Percentiles rank a stretch among this genome's conserved stretches.
Conservation (phyloP, 83 land plant species). For the Larix sibirica region DNA sequence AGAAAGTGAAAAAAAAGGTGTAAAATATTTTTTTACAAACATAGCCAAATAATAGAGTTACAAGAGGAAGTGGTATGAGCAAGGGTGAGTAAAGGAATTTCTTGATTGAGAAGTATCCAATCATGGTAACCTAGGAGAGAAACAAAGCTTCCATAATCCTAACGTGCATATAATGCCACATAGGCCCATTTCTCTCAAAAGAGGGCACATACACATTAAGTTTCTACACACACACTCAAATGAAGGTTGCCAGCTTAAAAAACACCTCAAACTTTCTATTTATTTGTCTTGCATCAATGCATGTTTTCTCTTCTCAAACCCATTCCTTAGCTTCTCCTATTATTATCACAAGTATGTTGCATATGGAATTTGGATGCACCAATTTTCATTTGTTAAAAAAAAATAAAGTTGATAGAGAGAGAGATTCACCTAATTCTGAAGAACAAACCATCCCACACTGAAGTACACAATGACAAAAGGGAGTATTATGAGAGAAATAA, state of each 20-base stretch:
- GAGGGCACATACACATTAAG: constrained; percentile 81
- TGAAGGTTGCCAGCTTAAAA: neutral
- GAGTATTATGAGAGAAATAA: constrained; percentile 81
- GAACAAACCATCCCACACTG: constrained; percentile 81
- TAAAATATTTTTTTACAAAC: constrained; percentile 49
- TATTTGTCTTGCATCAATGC: too few species aligned
- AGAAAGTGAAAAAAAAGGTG: constrained; percentile 39
- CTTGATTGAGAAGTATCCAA: constrained; percentile 80
- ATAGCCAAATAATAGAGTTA: constrained; percentile 39
- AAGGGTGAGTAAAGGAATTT: constrained; percentile 52
- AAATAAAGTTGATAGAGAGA: too few species aligned
- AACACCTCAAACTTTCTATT: neutral
- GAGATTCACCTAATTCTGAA: constrained; percentile 65
- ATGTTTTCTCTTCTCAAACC: too few species aligned
- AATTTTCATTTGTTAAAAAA: too few species aligned
- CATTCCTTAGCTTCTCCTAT: neutral
- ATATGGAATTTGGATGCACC: too few species aligned
- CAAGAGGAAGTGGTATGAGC: constrained; percentile 51
- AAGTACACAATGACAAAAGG: constrained; percentile 83
- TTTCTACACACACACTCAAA: neutral
- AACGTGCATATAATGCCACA: constrained; percentile 92
- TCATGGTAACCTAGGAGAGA: constrained; percentile 72
- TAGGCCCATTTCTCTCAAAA: constrained; percentile 81
- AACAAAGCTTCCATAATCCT: constrained; percentile 68
- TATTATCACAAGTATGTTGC: neutral